These are phyloP conservation scores for Lignosus rhinocerotis DNA, from an alignment of 1,284 basidiomycete genomes.

Conservation along the genomic window DNA sequence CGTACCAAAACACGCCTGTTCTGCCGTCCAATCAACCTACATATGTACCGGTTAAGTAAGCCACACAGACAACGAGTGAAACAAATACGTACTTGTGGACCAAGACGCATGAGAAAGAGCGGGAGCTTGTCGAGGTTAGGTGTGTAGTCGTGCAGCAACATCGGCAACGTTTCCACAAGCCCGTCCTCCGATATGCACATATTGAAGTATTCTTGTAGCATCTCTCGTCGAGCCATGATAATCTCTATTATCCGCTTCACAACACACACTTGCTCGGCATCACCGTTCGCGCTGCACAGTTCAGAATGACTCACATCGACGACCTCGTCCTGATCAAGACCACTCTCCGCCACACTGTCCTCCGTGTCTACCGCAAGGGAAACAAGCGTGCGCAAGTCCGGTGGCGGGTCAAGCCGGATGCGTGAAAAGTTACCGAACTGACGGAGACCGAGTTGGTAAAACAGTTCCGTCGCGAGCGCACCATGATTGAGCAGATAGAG, in stretches of 20 bases:
- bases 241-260: conserved; percentile 60
- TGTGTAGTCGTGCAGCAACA: conserved; percentile 82
- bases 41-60: neutral
- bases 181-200: conserved; percentile 69
- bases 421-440: conserved; percentile 88
- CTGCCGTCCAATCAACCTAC: conserved; percentile 87
- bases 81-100: conserved; percentile 68
- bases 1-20: conserved; percentile 83
- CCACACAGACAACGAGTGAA: neutral
- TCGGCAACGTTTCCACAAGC: conserved; percentile 72
- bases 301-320: conserved; percentile 59
- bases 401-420: conserved; percentile 83
- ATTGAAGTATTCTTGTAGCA: conserved; percentile 94
- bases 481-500: conserved; percentile 90
- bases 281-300: too few species aligned
- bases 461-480: conserved; percentile 87
- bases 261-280: neutral
- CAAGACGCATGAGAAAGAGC: conserved; percentile 82
- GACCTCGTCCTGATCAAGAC: conserved; percentile 58
- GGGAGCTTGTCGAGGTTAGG: conserved; percentile 88
- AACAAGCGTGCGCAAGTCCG: conserved; percentile 70
- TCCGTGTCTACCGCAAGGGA: conserved; percentile 81
- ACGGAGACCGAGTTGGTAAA: conserved; percentile 90
- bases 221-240: conserved; percentile 66
- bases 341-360: conserved; percentile 50